Base-by-base conservation (phyloP, 805 yeast species). In the Starmerella roubikii region DNA sequence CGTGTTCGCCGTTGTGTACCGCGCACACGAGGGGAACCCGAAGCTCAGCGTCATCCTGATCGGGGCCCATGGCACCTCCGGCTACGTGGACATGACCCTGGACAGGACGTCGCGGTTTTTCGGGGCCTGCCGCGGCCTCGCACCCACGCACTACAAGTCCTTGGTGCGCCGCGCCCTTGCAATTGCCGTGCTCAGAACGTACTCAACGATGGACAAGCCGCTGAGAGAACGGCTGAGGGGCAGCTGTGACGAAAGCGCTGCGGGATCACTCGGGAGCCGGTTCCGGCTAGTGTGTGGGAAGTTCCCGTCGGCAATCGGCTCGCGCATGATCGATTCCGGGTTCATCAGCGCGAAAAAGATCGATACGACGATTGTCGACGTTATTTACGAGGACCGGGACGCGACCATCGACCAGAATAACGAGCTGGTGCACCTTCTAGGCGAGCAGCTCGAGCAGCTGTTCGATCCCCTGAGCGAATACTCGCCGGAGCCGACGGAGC, bases 401-500 rank as follows among this genome's bases (percentile, higher is more conserved):
- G 54, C 50, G 2, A 65, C 68, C 2, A 67, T 73, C 19, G 82
- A 79, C 33, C 62, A 69, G 13, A 88, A 86, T 57, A 85, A 86
- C 53, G 72, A 67, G 41, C 56, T 88, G 17, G 95, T 85, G 0
- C 78, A 68, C 44, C 56, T 78, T 26, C 59, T 88, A 5, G 97
- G 97, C 1, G 77, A 76, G 30, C 96, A 86, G 56, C 60, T 83
- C 30, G 95, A 86, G 47, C 88, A 79, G 49, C 59, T 88, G 28
- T 88, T 88, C 57, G 93, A 88, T 52, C 94, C 96, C 1, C 60
- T 85, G 39, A 68, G 82, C 4, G 96, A 86, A 57, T 88, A 88
- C 55, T 81, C 93, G 0, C 97, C 96, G 0, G 95, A 88, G 57
- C 74, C 77, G 23, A 73, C 93, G 28, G 88, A 79, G 44, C 65